Evolutionary conservation across 169 alveolate species (phyloP).

Genomic region (Theileria orientalis): DNA sequence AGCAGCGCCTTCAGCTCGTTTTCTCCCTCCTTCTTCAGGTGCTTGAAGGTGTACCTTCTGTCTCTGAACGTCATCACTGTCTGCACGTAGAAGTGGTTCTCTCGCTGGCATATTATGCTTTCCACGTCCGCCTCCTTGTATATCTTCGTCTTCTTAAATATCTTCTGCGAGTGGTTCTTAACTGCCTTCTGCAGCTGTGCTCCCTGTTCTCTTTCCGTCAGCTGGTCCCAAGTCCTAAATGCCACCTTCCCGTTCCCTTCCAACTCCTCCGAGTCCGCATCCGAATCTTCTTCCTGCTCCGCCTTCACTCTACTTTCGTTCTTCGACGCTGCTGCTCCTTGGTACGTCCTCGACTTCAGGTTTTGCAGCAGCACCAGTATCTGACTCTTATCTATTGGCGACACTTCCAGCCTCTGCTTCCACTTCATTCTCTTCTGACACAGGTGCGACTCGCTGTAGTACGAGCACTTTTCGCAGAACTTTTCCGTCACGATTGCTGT

Average conservation of each 20-base stretch:
- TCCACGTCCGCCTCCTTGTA: conserved; percentile 72
- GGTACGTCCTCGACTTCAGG: conserved; percentile 63
- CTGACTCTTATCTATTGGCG: conserved; percentile 80
- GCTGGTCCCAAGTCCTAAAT: conserved; percentile 72
- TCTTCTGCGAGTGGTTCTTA: conserved; percentile 79
- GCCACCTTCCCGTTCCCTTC: not conserved
- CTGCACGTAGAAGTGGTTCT: conserved; percentile 96
- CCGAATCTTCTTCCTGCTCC: conserved; percentile 21
- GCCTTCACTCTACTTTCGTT: not conserved
- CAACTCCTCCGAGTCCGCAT: conserved; percentile 14
- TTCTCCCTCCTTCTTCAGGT: conserved; percentile 81
- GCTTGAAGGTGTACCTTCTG: conserved; percentile 94
- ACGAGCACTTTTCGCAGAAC: conserved; percentile 93
- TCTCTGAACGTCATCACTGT: conserved; percentile 93
- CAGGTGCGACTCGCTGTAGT: conserved; percentile 83
- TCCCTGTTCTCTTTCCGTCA: conserved; percentile 81
- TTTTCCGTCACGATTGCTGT: conserved; percentile 94
- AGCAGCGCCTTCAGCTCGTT: conserved; percentile 75
- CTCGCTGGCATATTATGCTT: conserved; percentile 96
- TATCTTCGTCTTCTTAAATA: conserved; percentile 67
- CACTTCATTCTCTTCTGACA: conserved; percentile 89
- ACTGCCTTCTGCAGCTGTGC: conserved; percentile 86
- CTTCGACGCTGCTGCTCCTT: conserved; percentile 25
- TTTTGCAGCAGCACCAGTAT: conserved; percentile 68
- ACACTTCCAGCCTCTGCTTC: conserved; percentile 93